Base-by-base conservation (phyloP, 1,139 yeast species). In the Yamadazyma blattariae region DNA sequence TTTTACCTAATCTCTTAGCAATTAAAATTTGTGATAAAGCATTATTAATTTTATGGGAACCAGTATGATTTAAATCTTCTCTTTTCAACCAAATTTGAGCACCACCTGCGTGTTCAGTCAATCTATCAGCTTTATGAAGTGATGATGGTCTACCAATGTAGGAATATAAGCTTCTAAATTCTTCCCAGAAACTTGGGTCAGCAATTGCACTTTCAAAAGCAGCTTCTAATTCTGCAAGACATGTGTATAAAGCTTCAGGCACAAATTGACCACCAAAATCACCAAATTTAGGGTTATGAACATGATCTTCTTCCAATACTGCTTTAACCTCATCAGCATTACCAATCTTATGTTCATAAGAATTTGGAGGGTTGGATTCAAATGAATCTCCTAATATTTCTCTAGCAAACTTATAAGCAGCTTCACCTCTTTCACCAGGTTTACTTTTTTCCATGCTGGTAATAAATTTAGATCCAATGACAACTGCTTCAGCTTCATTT, bases 251-350 rank as follows among this genome's bases (percentile, higher is more conserved):
- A 17, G 96, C 90, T 67, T 92, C 99, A 30, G 99, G 99, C 24
- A 94, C 97, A 56, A 86, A 92, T 66, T 92, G 98, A 40, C 99
- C 99, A 59, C 99, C 99, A 56, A 88, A 94, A 36, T 82, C 90
- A 52, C 98, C 99, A 51, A 90, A 92, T 46, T 84, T 74, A 30
- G 89, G 79, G 46, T 81, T 77, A 53, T 73, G 83, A 42, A 78
- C 74, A 55, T 68, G 74, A 15, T 40, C 32, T 56, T 82, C 92
- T 42, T 69, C 70, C 45, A 80, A 75, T 7, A 67, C 60, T 18
- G 76, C 69, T 29, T 57, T 41, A 29, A 60, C 46, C 37, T 56
- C 48, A 33, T 52, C 48, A n/a, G 54, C 47, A 32, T 48, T 51
- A 30, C 58, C 54, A 16, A 50, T 40, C n/a, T 59, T 52, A 19